Base-by-base conservation (phyloP, 2,329 filamentous ascomycete species). In the Aschersonia sp. region DNA sequence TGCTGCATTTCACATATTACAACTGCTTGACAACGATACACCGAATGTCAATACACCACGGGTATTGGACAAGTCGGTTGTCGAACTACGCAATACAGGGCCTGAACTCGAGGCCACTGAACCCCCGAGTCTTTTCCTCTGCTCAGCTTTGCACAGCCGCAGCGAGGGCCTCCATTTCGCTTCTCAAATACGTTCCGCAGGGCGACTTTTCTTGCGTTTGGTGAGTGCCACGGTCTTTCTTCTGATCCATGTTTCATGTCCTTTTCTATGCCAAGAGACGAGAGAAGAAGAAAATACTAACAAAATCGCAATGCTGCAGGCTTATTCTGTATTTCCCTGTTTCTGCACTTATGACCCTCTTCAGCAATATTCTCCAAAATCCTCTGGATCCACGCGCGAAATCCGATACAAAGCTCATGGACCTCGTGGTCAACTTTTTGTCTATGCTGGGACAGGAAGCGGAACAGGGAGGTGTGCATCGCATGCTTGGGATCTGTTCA, bases 11-110 rank as follows among this genome's bases (percentile, higher is more conserved):
- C 58, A 84, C 88, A 1, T 98, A 98, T 65, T 97, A 97, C 70
- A 98, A 98, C 63, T 96, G 89, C 58, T 69, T 98, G 46, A 96
- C 91, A 1, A 98, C 92, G 0, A 96, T 98, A 53, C 92, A 98
- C 63, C 86, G 92, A 46, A 98, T 97, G 92, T 94, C 88, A 42
- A 85, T 97, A 31, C 92, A 97, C 58, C 89, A 96, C 61, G 92
- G 92, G 10, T 96, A 95, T 67, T 98, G 92, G 92, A 97, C 91
- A 1, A 96, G 87, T 59, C 80, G 92, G 40, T 68, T 98, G 41
- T 94, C 89, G 40, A 91, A 97, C 58, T 97, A 89, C 59, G 92
- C 92, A 12, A 92, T 97, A 48, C 87, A 95, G 63, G 92, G 92
- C 1, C 72, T 96, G 42, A 97, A 97, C 62, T 84, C 89, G 0